phyloP scores from a whole-genome alignment of 805 yeast genomes.

The Yamadazyma nakazawae region DNA sequence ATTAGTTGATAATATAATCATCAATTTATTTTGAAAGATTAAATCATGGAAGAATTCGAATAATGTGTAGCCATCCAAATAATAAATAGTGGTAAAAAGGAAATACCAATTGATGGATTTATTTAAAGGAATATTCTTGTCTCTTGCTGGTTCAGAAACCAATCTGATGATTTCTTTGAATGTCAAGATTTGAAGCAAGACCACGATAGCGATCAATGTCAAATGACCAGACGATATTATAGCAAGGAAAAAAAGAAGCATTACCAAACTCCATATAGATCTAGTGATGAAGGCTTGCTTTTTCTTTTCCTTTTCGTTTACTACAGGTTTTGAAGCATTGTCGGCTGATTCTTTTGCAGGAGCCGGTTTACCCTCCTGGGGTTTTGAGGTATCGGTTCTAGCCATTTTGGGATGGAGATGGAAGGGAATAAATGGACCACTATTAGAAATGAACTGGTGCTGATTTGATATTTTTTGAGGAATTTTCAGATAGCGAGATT shows the following conservation, averaged over 20 bases:
- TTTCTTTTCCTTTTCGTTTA: constrained; percentile 56
- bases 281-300: constrained; percentile 82
- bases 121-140: constrained; percentile 78
- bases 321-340: constrained; percentile 11
- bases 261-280: constrained; percentile 89
- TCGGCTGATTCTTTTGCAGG: background rate
- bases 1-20: constrained; percentile 63
- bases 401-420: constrained; percentile 2
- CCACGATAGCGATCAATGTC: constrained; percentile 69
- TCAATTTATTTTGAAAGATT: constrained; percentile 49
- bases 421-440: background rate
- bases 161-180: constrained; percentile 87
- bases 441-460: constrained; percentile 5
- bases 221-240: constrained; percentile 81
- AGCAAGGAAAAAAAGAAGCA: constrained; percentile 72
- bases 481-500: background rate
- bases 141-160: constrained; percentile 81
- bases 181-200: constrained; percentile 73
- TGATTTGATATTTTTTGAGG: constrained; percentile 5
- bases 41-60: constrained; percentile 60
- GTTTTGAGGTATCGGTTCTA: constrained; percentile 3
- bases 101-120: constrained; percentile 91
- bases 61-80: constrained; percentile 81
- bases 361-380: background rate
- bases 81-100: constrained; percentile 80